Evolutionary conservation across 176 grass and related monocot genomes (phyloP).

Genomic region (Oryza glaberrima): DNA sequence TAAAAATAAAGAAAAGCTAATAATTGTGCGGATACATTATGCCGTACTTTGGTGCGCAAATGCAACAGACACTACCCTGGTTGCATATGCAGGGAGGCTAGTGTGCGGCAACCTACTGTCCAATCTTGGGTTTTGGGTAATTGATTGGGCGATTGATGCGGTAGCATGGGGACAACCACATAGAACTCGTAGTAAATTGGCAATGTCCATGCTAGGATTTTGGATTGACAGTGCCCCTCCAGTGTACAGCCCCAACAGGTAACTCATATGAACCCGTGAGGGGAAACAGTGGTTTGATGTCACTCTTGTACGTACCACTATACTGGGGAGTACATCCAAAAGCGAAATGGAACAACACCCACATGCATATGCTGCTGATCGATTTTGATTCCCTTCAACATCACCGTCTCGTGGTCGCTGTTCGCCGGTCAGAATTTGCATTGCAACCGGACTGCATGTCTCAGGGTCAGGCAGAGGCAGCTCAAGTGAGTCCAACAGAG

Average conservation of each 20-base stretch:
- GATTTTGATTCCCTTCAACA: background rate
- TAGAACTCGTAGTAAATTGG: background rate
- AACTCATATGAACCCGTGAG: slow-evolving; percentile 5
- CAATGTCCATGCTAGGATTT: background rate
- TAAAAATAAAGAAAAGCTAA: slow-evolving; percentile 1
- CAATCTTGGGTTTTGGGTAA: background rate
- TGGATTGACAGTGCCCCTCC: slow-evolving; percentile 10
- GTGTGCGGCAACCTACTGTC: background rate
- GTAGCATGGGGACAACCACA: background rate
- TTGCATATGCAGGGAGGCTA: background rate
- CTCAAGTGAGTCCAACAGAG: background rate
- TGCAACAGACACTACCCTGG: background rate
- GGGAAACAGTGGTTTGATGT: slow-evolving; percentile 22
- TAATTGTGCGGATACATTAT: background rate
- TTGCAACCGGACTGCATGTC: too few relatives aligned
- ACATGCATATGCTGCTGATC: background rate
- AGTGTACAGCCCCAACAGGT: background rate
- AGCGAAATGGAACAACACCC: background rate
- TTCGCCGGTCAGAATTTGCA: slow-evolving; percentile 8
- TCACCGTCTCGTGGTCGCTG: background rate
- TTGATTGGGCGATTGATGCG: background rate
- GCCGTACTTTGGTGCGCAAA: background rate
- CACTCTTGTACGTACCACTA: background rate
- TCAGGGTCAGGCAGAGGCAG: background rate
- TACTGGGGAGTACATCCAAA: background rate